phyloP scores from a whole-genome alignment of 1,139 yeast genomes.

The Sugiyamaella castrensis region DNA sequence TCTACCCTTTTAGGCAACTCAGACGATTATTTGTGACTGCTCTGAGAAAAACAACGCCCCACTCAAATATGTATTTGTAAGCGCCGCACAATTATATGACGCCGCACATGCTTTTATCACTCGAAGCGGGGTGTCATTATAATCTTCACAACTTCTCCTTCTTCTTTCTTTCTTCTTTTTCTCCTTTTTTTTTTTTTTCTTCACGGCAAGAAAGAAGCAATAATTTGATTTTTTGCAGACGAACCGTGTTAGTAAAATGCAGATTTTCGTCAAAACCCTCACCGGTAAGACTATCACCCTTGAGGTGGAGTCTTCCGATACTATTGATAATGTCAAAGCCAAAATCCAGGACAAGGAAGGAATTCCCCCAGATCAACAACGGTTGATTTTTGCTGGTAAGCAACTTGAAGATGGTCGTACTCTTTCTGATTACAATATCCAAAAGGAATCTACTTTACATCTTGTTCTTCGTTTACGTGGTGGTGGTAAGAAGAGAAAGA shows the following conservation, averaged over 20 bases:
- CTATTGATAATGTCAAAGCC: constrained; percentile 98
- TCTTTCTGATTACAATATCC: constrained; percentile 98
- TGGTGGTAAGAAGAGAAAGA: constrained; percentile 99
- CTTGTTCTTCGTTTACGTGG: constrained; percentile 98
- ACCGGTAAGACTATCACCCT: constrained; percentile 99
- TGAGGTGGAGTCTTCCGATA: constrained; percentile 98
- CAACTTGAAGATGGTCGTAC: constrained; percentile 99
- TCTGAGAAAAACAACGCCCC: too few relatives aligned
- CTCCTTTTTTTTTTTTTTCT: constrained; percentile 15
- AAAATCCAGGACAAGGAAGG: constrained; percentile 99
- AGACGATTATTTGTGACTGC: too few relatives aligned
- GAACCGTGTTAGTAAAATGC: constrained; percentile 52
- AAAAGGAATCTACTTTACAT: constrained; percentile 98
- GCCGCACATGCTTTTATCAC: too few relatives aligned
- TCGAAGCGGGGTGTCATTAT: too few relatives aligned
- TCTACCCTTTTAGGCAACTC: too few relatives aligned
- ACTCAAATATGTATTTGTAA: too few relatives aligned
- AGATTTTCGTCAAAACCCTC: constrained; percentile 97
- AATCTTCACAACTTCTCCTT: too few relatives aligned
- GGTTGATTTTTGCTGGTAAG: constrained; percentile 99
- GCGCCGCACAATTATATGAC: too few relatives aligned
- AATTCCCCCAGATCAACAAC: constrained; percentile 99
- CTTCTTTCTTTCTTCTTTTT: background rate
- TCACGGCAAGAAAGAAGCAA: constrained; percentile 31
- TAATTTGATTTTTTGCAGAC: constrained; percentile 34